phyloP scores from a whole-genome alignment of 345 rosid species.

The Gossypium raimondii region DNA sequence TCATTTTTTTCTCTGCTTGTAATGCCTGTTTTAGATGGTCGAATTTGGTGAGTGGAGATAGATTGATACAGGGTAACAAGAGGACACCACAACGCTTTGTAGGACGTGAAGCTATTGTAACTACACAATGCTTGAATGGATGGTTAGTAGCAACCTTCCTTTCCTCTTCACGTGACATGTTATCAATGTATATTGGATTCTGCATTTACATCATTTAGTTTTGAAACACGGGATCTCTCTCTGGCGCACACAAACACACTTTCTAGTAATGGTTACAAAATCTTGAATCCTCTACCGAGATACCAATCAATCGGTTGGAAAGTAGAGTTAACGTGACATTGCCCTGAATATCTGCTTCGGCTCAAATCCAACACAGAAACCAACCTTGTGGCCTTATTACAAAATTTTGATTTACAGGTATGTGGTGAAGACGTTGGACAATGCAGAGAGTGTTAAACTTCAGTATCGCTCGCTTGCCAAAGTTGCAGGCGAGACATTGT shows the following conservation, averaged over 20 bases:
- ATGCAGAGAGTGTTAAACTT: slow-evolving; percentile 84
- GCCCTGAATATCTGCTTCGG: background rate
- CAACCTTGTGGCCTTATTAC: slow-evolving; percentile 4
- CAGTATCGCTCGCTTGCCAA: slow-evolving; percentile 87
- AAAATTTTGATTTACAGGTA: slow-evolving; percentile 45
- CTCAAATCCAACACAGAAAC: background rate
- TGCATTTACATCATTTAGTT: background rate
- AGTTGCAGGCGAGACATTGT: slow-evolving; percentile 41
- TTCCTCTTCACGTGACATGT: background rate
- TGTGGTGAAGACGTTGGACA: slow-evolving; percentile 87
- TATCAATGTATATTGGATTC: background rate
- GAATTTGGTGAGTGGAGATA: slow-evolving; percentile 18
- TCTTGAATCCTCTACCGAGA: background rate
- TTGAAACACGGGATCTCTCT: background rate
- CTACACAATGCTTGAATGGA: slow-evolving; percentile 95
- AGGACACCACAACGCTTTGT: slow-evolving; percentile 91
- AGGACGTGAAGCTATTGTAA: slow-evolving; percentile 86
- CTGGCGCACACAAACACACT: background rate
- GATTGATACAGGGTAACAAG: slow-evolving; percentile 75
- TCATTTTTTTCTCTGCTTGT: background rate
- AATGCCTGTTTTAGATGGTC: slow-evolving; percentile 7
- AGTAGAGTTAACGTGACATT: background rate
- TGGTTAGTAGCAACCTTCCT: slow-evolving; percentile 49
- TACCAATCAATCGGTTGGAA: background rate
- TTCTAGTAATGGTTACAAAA: background rate